phyloP scores from a whole-genome alignment of 495 filamentous ascomycete genomes.

The Xylaria sp. region DNA sequence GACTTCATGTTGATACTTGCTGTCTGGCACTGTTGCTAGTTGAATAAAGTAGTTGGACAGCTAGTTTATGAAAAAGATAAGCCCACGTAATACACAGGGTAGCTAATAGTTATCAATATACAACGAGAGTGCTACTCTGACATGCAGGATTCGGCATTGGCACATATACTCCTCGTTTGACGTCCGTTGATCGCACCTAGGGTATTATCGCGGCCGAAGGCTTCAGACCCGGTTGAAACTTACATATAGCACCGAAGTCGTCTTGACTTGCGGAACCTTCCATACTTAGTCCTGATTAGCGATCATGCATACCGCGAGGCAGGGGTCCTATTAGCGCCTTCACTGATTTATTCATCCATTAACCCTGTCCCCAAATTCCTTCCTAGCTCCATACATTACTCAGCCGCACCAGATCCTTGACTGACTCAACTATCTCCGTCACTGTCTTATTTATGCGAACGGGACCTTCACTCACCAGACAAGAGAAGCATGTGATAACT shows the following conservation, averaged over 20 bases:
- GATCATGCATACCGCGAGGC: neutral
- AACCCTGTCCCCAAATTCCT: neutral
- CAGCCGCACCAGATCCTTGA: neutral
- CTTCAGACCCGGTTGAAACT: neutral
- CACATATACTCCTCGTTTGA: neutral
- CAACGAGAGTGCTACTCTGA: neutral
- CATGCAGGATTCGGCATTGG: neutral
- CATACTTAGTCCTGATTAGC: neutral
- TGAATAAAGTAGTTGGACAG: neutral
- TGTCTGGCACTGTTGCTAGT: neutral
- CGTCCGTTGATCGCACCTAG: neutral
- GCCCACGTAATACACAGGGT: neutral
- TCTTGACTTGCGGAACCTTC: neutral
- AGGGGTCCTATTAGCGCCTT: neutral
- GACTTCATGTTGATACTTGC: neutral
- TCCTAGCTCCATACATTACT: neutral
- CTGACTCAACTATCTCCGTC: neutral
- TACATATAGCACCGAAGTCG: neutral
- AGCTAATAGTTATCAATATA: neutral
- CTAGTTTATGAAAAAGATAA: neutral
- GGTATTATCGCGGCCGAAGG: neutral
- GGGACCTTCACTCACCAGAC: neutral
- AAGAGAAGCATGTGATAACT: neutral
- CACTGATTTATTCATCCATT: neutral
- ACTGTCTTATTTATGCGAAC: neutral